These are phyloP conservation scores for Collariella sp. DNA, from an alignment of 495 filamentous ascomycete genomes.

Conservation along the genomic window DNA sequence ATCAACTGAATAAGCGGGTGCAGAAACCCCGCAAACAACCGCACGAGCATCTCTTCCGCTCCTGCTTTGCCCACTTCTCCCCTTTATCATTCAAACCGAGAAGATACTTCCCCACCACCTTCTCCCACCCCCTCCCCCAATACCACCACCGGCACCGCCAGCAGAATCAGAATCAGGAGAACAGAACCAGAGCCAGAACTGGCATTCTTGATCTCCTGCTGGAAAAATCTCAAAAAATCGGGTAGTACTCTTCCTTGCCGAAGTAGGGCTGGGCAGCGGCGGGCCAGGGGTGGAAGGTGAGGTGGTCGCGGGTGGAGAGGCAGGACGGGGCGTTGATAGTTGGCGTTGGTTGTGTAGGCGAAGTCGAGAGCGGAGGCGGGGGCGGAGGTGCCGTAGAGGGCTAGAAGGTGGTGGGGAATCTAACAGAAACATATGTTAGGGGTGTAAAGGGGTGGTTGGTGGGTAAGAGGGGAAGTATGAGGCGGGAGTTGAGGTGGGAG, in stretches of 20 bases:
- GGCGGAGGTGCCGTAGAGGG: constrained; percentile 69
- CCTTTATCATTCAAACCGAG: constrained; percentile 44
- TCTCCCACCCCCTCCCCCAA: constrained; percentile 46
- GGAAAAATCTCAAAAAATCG: constrained; percentile 65
- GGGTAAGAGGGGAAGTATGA: too few species aligned
- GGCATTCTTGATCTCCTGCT: constrained; percentile 53
- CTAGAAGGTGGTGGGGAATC: constrained; percentile 67
- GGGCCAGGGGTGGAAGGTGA: constrained; percentile 23
- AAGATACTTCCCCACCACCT: constrained; percentile 54
- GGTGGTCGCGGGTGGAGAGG: constrained; percentile 35
- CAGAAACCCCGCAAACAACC: constrained; percentile 48
- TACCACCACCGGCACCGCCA: not conserved
- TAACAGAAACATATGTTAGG: too few species aligned
- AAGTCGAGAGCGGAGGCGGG: constrained; percentile 45
- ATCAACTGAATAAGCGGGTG: constrained; percentile 83
- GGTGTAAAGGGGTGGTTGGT: too few species aligned
- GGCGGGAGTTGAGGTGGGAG: constrained; percentile 49
- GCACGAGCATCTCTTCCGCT: constrained; percentile 11
- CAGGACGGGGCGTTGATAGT: constrained; percentile 49
- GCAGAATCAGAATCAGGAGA: too few species aligned
- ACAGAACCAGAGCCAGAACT: too few species aligned
- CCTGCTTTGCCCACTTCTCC: not conserved
- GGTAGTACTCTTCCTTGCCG: constrained; percentile 47
- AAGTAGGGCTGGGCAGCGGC: constrained; percentile 42
- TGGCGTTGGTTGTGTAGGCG: constrained; percentile 50